A percentile compares a stretch with the other conserved stretches of the same genome.
Conservation (phyloP, 164 flowering plant genomes). For the Stephania yunnanensis region DNA sequence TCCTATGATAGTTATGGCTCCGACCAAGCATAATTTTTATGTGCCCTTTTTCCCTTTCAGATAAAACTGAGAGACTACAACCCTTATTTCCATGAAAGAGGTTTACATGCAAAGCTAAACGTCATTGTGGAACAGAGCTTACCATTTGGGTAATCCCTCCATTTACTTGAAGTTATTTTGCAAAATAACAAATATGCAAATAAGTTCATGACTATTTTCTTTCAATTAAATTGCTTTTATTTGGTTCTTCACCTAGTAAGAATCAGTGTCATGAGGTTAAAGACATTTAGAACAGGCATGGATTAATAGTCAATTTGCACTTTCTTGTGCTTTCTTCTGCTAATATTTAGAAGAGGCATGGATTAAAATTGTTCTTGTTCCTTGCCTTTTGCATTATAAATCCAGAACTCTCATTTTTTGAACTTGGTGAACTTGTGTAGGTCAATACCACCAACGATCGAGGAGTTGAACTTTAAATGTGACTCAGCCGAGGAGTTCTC, state of each 20-base stretch:
- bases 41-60: slow-evolving; percentile 33
- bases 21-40: neutral
- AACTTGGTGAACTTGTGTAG: slow-evolving; percentile 20
- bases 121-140: slow-evolving; percentile 66
- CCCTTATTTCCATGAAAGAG: slow-evolving; percentile 67
- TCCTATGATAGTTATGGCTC: neutral
- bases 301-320: too few relatives aligned
- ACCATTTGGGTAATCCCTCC: slow-evolving; percentile 50
- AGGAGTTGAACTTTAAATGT: slow-evolving; percentile 16
- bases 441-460: slow-evolving; percentile 33
- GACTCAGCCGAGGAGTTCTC: slow-evolving; percentile 19
- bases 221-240: neutral
- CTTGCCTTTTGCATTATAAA: neutral
- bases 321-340: neutral
- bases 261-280: neutral
- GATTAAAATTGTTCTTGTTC: neutral
- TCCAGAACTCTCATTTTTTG: neutral
- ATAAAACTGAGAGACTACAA: slow-evolving; percentile 61
- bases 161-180: neutral
- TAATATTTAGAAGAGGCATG: too few relatives aligned
- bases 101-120: slow-evolving; percentile 69
- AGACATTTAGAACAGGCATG: neutral
- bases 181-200: neutral
- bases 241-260: neutral
- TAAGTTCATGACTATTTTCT: neutral